phyloP scores from a whole-genome alignment of 208 protist species.

The Herpetomonas tarakana region DNA sequence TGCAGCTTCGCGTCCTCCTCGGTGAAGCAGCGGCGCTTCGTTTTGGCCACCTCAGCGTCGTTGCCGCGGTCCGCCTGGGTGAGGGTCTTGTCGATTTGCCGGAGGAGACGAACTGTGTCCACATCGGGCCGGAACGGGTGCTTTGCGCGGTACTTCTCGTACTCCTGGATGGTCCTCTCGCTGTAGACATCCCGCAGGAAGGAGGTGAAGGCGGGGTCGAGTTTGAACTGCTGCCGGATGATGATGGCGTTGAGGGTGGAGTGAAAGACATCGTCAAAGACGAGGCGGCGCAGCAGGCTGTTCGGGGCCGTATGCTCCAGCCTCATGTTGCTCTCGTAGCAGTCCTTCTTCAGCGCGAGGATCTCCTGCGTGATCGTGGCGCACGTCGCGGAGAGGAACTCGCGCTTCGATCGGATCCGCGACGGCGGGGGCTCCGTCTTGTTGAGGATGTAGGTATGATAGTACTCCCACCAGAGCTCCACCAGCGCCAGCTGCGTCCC shows the following conservation, averaged over 20 bases:
- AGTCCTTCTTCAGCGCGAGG: constrained; percentile 14
- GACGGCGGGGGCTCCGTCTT: constrained; percentile 54
- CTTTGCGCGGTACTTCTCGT: neutral
- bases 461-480: constrained; percentile 75
- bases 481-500: constrained; percentile 33
- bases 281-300: constrained; percentile 31
- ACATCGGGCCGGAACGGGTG: neutral
- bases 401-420: constrained; percentile 28
- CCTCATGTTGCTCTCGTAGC: constrained; percentile 11
- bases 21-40: neutral
- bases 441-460: constrained; percentile 43
- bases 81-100: neutral
- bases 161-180: neutral
- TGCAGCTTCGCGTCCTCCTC: neutral
- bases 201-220: constrained; percentile 62
- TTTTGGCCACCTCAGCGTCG: neutral
- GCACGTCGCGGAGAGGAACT: constrained; percentile 20
- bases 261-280: constrained; percentile 54
- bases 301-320: constrained; percentile 15
- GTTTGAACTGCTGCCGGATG: constrained; percentile 40
- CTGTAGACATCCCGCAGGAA: constrained; percentile 63
- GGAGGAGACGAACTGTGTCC: neutral
- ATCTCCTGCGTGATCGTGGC: constrained; percentile 49
- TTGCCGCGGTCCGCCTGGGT: neutral
- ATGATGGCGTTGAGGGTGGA: constrained; percentile 34